Evolutionary conservation across 1,284 basidiomycete species (phyloP), one percentile per base, ranked within the genome.

Genomic region (Termitomyces sp.): DNA sequence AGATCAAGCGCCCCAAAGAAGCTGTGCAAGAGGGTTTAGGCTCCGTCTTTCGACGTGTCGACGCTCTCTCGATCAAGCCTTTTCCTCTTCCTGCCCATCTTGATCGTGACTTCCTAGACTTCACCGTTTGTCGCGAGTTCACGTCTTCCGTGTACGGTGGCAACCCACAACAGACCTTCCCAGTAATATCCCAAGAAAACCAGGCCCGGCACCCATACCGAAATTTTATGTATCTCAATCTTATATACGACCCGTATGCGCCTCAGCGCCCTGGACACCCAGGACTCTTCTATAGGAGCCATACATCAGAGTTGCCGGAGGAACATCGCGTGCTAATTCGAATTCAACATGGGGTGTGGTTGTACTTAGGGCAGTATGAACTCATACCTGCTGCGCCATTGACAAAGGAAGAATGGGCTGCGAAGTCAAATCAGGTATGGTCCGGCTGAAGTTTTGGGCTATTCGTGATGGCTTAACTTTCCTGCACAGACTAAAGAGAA

Each of bases 221-320:
- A 1, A 57, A 71, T 41, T 74, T 73, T 42, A 67, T 71, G 68
- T 72, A 63, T 49, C 50, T 68, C 3, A 69, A 64, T 38, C 59
- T 70, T 3, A 46, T 60, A 1, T 67, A 59, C 44, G 73, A 75
- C 44, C 72, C 71, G 0, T 59, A 67, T 24, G 71, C 65, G 2
- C 72, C 72, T 0, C 66, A 68, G 43, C 50, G 62, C 31, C 66
- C 73, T 1, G 73, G 74, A 0, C 61, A 64, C 0, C 68, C 68
- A 0, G 72, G 72, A 0, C 51, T 76, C 0, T 71, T 67, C 48
- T 71, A 71, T 46, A 50, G 34, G 34, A 39, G 13, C 13, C 9
- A 16, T 24, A 21, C 28, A 18, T n/a, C 8, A 4, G 30, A 38
- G 18, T 13, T 38, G 10, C 9, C 28, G 4, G n/a, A 50, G 26